Evolutionary conservation across 495 filamentous ascomycete species (phyloP).

Genomic region (Tuber magnatum): DNA sequence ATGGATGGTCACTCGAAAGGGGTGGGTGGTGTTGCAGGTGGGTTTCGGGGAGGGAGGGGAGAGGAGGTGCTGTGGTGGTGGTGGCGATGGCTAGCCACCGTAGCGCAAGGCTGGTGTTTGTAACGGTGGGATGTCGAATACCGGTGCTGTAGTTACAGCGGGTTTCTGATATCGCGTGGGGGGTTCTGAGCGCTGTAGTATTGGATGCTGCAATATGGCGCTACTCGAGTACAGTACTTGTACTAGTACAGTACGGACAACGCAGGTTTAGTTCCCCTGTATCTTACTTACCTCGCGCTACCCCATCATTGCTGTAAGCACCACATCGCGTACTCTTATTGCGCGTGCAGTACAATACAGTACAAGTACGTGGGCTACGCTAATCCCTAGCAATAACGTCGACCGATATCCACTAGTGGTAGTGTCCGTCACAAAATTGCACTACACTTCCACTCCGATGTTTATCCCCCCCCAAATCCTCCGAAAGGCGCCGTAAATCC

Average conservation of each 20-base stretch:
- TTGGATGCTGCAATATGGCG: neutral
- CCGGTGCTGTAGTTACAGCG: neutral
- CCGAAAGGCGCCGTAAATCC: neutral
- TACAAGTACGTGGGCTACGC: neutral
- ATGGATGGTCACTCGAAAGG: neutral
- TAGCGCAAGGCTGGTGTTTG: neutral
- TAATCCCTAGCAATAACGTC: neutral
- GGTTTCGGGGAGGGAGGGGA: neutral
- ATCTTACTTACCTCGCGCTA: too few relatives aligned
- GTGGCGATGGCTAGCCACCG: neutral
- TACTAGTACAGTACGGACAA: too few relatives aligned
- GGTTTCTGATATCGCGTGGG: neutral
- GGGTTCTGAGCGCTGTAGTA: neutral
- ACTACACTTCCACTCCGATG: neutral
- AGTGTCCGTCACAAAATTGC: neutral
- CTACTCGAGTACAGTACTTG: too few relatives aligned
- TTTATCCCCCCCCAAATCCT: neutral
- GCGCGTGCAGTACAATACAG: too few relatives aligned
- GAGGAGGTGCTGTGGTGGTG: neutral
- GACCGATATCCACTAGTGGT: neutral
- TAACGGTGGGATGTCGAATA: neutral
- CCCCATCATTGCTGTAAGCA: neutral
- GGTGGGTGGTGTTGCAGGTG: neutral
- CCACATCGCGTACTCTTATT: neutral
- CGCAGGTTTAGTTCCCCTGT: too few relatives aligned